These are phyloP conservation scores for Zygosaccharomyces pseudorouxii DNA, from an alignment of 805 yeast genomes.

Conservation along the genomic window DNA sequence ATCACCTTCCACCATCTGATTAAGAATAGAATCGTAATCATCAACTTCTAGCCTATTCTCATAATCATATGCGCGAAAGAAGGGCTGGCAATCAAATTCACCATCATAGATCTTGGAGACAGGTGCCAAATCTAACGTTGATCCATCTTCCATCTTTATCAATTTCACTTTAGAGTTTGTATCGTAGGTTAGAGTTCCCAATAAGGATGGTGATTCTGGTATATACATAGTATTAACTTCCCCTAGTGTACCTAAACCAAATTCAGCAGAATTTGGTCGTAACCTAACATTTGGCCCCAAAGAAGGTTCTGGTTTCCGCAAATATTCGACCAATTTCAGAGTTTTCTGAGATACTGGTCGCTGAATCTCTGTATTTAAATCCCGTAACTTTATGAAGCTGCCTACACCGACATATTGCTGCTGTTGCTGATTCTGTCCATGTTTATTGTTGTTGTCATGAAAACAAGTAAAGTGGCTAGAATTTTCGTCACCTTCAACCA, in stretches of 20 bases:
- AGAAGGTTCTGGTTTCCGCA: constrained; percentile 16
- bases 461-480: neutral
- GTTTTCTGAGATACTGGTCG: constrained; percentile 5
- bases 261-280: constrained; percentile 3
- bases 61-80: constrained; percentile 18
- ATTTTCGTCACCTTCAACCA: constrained; percentile 3
- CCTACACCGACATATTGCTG: constrained; percentile 3
- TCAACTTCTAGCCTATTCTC: constrained; percentile 20
- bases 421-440: constrained; percentile 1
- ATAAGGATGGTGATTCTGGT: constrained; percentile 14
- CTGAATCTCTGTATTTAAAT: constrained; percentile 4
- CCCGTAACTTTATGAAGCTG: constrained; percentile 8
- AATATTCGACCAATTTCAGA: constrained; percentile 9
- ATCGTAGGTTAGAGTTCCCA: constrained; percentile 5
- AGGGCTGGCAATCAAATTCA: constrained; percentile 21
- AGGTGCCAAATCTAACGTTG: constrained; percentile 2
- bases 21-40: constrained; percentile 21
- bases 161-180: neutral
- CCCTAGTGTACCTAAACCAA: constrained; percentile 3
- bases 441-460: neutral
- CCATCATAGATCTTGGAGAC: constrained; percentile 7
- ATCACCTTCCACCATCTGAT: constrained; percentile 19
- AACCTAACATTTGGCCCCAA: constrained; percentile 2
- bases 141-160: constrained; percentile 2
- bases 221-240: constrained; percentile 10